These are phyloP conservation scores for Earliella scabrosa DNA, from an alignment of 1,284 basidiomycete species.

Conservation along the genomic window DNA sequence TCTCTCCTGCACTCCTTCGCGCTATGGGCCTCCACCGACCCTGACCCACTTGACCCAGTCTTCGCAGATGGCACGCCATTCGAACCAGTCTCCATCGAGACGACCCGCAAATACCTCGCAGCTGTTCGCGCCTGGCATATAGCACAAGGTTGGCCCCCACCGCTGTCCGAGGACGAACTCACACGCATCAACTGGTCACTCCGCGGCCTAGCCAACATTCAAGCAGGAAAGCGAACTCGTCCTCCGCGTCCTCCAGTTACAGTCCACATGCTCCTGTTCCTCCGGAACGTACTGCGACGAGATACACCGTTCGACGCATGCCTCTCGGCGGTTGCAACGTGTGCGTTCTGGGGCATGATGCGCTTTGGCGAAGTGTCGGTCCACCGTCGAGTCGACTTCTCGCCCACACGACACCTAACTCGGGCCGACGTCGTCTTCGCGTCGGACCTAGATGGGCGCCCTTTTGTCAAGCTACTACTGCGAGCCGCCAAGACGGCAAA, in stretches of 20 bases:
- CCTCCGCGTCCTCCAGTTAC: constrained; percentile 38
- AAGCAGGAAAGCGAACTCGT: constrained; percentile 14
- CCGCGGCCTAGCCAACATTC: constrained; percentile 33
- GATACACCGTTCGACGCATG: constrained; percentile 39
- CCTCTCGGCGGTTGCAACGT: constrained; percentile 38
- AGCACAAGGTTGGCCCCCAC: constrained; percentile 40
- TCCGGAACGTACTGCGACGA: constrained; percentile 28
- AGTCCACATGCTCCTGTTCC: constrained; percentile 31
- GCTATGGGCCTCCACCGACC: constrained; percentile 37
- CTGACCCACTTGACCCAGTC: constrained; percentile 20
- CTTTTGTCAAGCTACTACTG: constrained; percentile 32
- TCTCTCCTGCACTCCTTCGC: constrained; percentile 38
- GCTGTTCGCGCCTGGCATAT: constrained; percentile 43
- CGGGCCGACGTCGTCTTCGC: constrained; percentile 14
- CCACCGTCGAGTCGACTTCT: constrained; percentile 22
- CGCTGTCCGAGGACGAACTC: constrained; percentile 23
- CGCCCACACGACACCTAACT: constrained; percentile 28
- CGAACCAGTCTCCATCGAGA: constrained; percentile 33
- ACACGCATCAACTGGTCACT: constrained; percentile 34
- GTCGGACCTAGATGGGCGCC: constrained; percentile 25
- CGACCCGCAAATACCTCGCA: constrained; percentile 37
- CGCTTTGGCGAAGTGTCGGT: constrained; percentile 41
- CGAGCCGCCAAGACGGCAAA: constrained; percentile 41
- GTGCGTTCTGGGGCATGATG: constrained; percentile 44
- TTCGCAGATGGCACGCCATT: constrained; percentile 22